These are phyloP conservation scores for Flaveria robusta DNA, from an alignment of 129 eudicot genomes.

Conservation along the genomic window DNA sequence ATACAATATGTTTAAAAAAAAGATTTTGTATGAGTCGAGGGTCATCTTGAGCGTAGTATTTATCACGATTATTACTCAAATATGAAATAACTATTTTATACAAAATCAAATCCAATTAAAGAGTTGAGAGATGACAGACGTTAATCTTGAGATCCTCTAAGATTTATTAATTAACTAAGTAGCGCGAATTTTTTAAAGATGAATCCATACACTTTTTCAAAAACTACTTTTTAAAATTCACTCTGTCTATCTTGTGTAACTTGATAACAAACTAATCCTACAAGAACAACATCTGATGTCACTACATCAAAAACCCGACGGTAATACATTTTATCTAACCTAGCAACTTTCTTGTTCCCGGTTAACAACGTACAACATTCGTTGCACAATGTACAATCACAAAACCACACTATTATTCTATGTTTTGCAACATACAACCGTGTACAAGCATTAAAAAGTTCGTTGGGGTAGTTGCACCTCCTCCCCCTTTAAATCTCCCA, in stretches of 20 bases:
- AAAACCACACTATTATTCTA: not conserved
- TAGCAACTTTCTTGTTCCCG: not conserved
- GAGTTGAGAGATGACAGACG: not conserved
- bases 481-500: conserved; percentile 40
- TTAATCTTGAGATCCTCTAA: not conserved
- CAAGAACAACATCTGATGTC: no score
- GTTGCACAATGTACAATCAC: not conserved
- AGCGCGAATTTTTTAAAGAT: no score
- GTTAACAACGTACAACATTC: not conserved
- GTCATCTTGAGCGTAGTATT: no score
- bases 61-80: no score
- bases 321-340: not conserved
- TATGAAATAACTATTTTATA: not conserved
- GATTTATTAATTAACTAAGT: not conserved
- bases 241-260: no score
- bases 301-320: no score
- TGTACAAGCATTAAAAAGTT: conserved; percentile 55
- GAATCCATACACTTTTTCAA: no score
- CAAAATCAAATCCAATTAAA: not conserved
- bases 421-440: not conserved
- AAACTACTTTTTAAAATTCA: no score
- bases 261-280: no score
- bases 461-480: conserved; percentile 81
- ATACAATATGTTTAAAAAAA: no score
- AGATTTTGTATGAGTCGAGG: no score